Conservation (phyloP, 2,329 filamentous ascomycete genomes). For the Penicillium sp. region DNA sequence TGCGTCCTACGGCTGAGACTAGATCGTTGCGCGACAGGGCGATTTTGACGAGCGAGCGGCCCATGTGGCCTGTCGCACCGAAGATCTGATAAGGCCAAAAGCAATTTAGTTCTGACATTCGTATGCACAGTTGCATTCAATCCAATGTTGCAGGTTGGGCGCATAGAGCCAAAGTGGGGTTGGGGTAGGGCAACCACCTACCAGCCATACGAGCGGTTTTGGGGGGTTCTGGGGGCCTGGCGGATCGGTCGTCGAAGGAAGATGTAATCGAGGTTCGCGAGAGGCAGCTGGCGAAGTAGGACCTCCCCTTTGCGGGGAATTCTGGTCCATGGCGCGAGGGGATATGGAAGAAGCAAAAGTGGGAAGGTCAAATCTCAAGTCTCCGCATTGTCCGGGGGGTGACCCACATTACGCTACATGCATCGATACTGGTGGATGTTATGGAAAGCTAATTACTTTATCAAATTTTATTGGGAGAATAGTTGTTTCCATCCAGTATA, state of each 20-base stretch:
- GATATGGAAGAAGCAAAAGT: conserved; percentile 3
- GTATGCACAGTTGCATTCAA: neutral
- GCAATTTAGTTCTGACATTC: conserved; percentile 2
- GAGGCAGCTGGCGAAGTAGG: conserved; percentile 26
- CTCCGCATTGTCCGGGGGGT: conserved; percentile 29
- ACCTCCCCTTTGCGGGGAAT: conserved; percentile 26
- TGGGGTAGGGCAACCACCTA: conserved; percentile 48
- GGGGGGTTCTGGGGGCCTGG: conserved; percentile 68
- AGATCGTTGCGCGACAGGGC: conserved; percentile 78
- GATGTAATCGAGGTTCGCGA: conserved; percentile 52
- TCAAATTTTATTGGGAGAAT: neutral
- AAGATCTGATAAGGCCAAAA: conserved; percentile 63
- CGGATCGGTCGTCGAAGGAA: conserved; percentile 85
- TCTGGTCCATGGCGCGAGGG: conserved; percentile 25
- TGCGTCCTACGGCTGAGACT: conserved; percentile 82
- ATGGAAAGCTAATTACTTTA: neutral
- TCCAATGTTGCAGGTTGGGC: neutral
- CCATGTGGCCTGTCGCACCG: conserved; percentile 96
- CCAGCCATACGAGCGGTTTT: conserved; percentile 84
- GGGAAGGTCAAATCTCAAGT: conserved; percentile 6
- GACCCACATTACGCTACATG: conserved; percentile 6
- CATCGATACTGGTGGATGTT: too few species aligned
- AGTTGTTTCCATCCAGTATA: neutral
- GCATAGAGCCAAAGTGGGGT: conserved; percentile 2
- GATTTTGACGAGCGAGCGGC: conserved; percentile 80